Conservation (phyloP, 805 yeast species). For the Lachancea waltii region DNA sequence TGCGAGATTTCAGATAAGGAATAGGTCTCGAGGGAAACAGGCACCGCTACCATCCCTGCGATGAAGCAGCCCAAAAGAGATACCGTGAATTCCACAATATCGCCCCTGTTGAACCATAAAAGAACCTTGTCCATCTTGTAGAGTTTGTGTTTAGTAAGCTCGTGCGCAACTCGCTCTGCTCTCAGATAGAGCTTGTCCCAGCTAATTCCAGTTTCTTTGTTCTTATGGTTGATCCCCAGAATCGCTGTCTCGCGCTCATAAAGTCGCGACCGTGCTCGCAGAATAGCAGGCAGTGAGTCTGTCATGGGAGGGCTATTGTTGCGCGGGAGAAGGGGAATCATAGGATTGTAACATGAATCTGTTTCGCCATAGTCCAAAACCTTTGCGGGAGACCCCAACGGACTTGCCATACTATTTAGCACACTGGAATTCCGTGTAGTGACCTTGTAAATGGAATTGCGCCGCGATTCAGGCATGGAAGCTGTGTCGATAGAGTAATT, state of each 20-base stretch:
- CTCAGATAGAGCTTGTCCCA: slow-evolving; percentile 86
- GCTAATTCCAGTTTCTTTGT: slow-evolving; percentile 73
- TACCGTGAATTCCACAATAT: slow-evolving; percentile 76
- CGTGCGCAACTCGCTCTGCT: slow-evolving; percentile 79
- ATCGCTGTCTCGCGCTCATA: slow-evolving; percentile 67
- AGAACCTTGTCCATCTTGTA: slow-evolving; percentile 81
- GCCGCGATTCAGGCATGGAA: slow-evolving; percentile 2
- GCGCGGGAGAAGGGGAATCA: slow-evolving; percentile 39
- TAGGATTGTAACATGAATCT: slow-evolving; percentile 23
- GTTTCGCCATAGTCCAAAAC: neutral
- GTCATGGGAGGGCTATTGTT: slow-evolving; percentile 35
- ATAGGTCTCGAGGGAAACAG: slow-evolving; percentile 71
- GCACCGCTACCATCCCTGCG: slow-evolving; percentile 93
- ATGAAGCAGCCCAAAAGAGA: slow-evolving; percentile 88
- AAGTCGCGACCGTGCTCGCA: slow-evolving; percentile 64
- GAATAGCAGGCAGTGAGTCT: slow-evolving; percentile 62
- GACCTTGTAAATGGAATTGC: slow-evolving; percentile 20
- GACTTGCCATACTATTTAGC: slow-evolving; percentile 9
- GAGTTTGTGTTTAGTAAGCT: slow-evolving; percentile 44
- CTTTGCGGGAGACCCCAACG: slow-evolving; percentile 3
- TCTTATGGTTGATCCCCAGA: slow-evolving; percentile 63
- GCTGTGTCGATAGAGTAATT: slow-evolving; percentile 6
- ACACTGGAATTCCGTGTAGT: slow-evolving; percentile 29
- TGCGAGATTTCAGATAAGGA: slow-evolving; percentile 57
- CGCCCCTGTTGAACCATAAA: slow-evolving; percentile 74